Conservation (phyloP, 2,329 filamentous ascomycete species). For the Fusarium agapanthi region DNA sequence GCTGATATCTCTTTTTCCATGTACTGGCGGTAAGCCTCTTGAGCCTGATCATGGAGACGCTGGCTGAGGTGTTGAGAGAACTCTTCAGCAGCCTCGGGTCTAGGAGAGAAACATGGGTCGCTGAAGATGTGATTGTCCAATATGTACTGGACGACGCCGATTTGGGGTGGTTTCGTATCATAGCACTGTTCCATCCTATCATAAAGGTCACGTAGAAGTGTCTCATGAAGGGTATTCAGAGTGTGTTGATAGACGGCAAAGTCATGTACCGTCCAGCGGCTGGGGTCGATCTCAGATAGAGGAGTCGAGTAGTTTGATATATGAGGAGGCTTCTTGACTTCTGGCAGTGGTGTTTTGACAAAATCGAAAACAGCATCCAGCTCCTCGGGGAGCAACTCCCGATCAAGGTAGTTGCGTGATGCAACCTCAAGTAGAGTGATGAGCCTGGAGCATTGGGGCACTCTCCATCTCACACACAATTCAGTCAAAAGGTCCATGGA, state of each 20-base stretch:
- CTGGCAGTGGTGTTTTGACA: constrained; percentile 75
- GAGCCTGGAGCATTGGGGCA: constrained; percentile 82
- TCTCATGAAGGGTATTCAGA: constrained; percentile 79
- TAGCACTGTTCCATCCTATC: constrained; percentile 89
- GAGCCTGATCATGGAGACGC: constrained; percentile 77
- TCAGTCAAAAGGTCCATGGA: constrained; percentile 87
- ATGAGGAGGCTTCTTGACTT: constrained; percentile 70
- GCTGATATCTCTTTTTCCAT: constrained; percentile 83
- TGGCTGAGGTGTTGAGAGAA: constrained; percentile 78
- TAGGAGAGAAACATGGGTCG: constrained; percentile 78
- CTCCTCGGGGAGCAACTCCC: constrained; percentile 82
- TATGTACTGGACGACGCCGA: constrained; percentile 81
- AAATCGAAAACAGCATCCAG: constrained; percentile 85
- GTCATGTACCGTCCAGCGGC: constrained; percentile 74
- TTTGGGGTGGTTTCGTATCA: constrained; percentile 83
- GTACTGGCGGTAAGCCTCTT: constrained; percentile 80
- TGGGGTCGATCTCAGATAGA: constrained; percentile 65
- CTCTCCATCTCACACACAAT: constrained; percentile 85
- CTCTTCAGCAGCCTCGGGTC: constrained; percentile 73
- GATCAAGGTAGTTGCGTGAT: constrained; percentile 83
- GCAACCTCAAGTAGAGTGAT: constrained; percentile 87
- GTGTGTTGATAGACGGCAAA: constrained; percentile 77
- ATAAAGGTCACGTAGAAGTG: constrained; percentile 85
- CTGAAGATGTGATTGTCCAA: constrained; percentile 83
- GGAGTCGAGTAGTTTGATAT: constrained; percentile 61